These are phyloP conservation scores for Diphasiastrum complanatum DNA, from an alignment of 83 land plant species.

Conservation along the genomic window DNA sequence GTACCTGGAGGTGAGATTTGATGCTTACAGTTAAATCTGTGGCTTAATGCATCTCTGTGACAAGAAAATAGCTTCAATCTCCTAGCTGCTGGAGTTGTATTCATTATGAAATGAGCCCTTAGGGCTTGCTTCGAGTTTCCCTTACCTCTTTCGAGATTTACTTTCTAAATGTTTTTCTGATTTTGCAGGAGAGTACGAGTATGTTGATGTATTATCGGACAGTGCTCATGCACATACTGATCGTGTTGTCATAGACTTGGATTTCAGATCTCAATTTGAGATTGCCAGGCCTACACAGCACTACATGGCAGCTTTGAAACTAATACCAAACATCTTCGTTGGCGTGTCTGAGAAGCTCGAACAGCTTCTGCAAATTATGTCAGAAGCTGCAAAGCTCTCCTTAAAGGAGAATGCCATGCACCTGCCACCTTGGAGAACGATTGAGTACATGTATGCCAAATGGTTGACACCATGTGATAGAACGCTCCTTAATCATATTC, in stretches of 20 bases:
- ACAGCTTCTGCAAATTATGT: constrained; percentile 24
- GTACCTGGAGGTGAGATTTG: constrained; percentile 20
- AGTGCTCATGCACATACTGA: neutral
- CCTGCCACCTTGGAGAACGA: constrained; percentile 25
- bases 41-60: no score
- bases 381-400: constrained; percentile 22
- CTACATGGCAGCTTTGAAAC: constrained; percentile 15
- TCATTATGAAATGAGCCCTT: no score
- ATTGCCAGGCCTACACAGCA: constrained; percentile 21
- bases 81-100: no score
- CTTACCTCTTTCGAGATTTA: constrained; percentile 1
- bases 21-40: no score
- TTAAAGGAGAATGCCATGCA: constrained; percentile 25
- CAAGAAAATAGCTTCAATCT: no score
- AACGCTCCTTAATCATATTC: no score
- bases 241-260: constrained; percentile 17
- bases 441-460: constrained; percentile 21
- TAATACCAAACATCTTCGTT: constrained; percentile 18
- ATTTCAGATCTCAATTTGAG: constrained; percentile 23
- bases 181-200: constrained; percentile 25
- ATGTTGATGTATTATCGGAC: constrained; percentile 18
- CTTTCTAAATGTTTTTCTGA: neutral
- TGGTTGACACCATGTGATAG: constrained; percentile 24
- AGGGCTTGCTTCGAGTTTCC: no score
- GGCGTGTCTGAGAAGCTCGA: constrained; percentile 14